Evolutionary conservation across 2,329 filamentous ascomycete genomes (phyloP).

Genomic region (Arthroderma sp.): DNA sequence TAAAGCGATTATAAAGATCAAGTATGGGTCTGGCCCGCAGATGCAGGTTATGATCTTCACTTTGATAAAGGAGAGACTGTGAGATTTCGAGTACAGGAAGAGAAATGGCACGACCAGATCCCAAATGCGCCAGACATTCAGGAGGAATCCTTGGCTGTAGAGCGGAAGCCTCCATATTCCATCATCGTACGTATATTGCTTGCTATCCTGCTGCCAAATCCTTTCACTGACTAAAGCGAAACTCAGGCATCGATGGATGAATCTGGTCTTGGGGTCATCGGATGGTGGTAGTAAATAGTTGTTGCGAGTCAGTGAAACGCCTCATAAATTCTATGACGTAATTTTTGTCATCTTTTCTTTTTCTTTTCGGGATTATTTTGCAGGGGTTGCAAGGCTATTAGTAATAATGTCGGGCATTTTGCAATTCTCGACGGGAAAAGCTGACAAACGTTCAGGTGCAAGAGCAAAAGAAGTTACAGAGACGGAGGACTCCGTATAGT

Average conservation of each 20-base stretch:
- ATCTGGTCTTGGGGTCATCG: conserved; percentile 30
- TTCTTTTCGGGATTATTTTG: no score
- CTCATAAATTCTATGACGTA: no score
- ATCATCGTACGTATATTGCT: conserved; percentile 25
- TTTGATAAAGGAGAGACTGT: conserved; percentile 87
- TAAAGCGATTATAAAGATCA: conserved; percentile 54
- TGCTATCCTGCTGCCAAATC: neutral
- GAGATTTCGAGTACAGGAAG: conserved; percentile 69
- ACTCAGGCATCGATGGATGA: conserved; percentile 34
- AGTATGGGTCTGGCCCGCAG: conserved; percentile 72
- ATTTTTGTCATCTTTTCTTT: no score
- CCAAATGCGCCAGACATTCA: conserved; percentile 55
- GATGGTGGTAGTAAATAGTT: conserved; percentile 29
- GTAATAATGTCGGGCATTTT: no score
- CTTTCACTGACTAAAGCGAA: neutral
- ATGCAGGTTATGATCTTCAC: conserved; percentile 58
- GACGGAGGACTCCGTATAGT: no score
- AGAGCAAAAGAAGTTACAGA: no score
- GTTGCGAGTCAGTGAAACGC: no score
- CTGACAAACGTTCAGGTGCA: no score
- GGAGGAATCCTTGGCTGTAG: conserved; percentile 42
- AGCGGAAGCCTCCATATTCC: conserved; percentile 45
- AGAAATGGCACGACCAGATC: conserved; percentile 84
- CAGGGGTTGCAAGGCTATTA: no score
- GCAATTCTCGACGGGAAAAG: no score